Evolutionary conservation across 2,329 filamentous ascomycete genomes (phyloP), one percentile per base, ranked within the genome.

Genomic region (Grosmannia huntii): DNA sequence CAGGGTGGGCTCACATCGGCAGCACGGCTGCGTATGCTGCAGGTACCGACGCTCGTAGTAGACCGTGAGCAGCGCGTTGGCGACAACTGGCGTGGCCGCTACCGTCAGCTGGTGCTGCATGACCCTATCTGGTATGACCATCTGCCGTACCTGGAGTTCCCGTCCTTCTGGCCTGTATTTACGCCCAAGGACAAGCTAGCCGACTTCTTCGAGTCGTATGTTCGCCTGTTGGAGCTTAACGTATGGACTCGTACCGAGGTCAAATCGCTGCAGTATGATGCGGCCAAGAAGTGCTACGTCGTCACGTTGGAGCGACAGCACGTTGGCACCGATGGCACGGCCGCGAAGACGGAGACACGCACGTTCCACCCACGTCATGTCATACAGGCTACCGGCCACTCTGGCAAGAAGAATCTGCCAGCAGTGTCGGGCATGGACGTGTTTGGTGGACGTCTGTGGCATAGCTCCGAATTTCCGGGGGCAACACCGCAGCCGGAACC

Each of bases 131-230:
- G 75, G 73, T 80, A 76, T 59, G 76, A 80, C 57, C 79, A 83
- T 64, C 71, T 86, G 72, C 81, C 85, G 0, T 88, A 86, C 66
- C 63, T 89, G 4, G 70, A 72, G 0, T 89, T 87, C 65, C 85
- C 85, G 0, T 65, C 75, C 0, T 76, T 77, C 56, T 89, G 85
- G 85, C 85, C 85, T 4, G 72, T 85, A 19, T 89, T 86, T 67
- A 86, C 84, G 0, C 83, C 84, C 5, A 88, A 87, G 65, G 84
- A 88, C 67, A 88, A 88, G 65, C 72, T 87, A 0, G 85, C 76
- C 1, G 82, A 86, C 50, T 89, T 82, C 70, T 83, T 88, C 60
- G 84, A 87, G 62, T 72, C 77, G 0, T 88, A 89, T 62, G 84
- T 78, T 0, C 76, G 72, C 5, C 68, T 82, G 0, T 73, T 88